Conservation (phyloP, 1,139 yeast genomes). For the Schwanniomyces etchellsii region DNA sequence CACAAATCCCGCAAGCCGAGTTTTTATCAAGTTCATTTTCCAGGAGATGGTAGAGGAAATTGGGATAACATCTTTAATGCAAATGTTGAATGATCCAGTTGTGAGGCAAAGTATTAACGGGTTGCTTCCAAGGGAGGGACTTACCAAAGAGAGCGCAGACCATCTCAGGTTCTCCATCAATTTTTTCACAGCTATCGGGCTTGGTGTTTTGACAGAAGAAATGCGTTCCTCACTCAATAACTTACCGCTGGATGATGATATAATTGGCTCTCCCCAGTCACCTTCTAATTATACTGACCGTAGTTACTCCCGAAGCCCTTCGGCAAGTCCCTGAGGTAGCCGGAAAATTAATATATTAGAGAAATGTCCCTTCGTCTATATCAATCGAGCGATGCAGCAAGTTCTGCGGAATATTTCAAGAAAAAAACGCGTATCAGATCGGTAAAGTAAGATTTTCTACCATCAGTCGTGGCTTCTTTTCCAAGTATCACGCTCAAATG, state of each 20-base stretch:
- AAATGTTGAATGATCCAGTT: slow-evolving; percentile 45
- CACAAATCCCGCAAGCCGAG: slow-evolving; percentile 76
- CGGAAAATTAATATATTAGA: no score
- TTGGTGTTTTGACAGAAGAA: slow-evolving; percentile 76
- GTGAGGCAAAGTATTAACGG: slow-evolving; percentile 44
- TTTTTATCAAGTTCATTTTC: slow-evolving; percentile 74
- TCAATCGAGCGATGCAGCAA: no score
- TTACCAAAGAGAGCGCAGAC: slow-evolving; percentile 45
- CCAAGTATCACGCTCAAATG: no score
- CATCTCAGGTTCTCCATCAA: slow-evolving; percentile 76
- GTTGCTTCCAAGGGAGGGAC: slow-evolving; percentile 39
- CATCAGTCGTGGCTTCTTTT: no score
- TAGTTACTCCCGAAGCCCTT: slow-evolving; percentile 1
- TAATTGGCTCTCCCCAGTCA: no score
- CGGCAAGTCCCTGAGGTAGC: no score
- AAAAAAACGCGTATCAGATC: not conserved
- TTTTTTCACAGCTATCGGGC: slow-evolving; percentile 87
- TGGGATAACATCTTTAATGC: slow-evolving; percentile 49
- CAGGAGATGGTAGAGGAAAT: slow-evolving; percentile 77
- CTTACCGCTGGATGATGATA: slow-evolving; percentile 24
- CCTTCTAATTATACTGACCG: no score
- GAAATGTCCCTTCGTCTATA: no score
- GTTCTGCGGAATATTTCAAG: not conserved
- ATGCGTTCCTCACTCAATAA: slow-evolving; percentile 58
- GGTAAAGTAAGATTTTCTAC: no score